Evolutionary conservation across 768 basidiomycete genomes (phyloP).

Genomic region (Suillus paluster): DNA sequence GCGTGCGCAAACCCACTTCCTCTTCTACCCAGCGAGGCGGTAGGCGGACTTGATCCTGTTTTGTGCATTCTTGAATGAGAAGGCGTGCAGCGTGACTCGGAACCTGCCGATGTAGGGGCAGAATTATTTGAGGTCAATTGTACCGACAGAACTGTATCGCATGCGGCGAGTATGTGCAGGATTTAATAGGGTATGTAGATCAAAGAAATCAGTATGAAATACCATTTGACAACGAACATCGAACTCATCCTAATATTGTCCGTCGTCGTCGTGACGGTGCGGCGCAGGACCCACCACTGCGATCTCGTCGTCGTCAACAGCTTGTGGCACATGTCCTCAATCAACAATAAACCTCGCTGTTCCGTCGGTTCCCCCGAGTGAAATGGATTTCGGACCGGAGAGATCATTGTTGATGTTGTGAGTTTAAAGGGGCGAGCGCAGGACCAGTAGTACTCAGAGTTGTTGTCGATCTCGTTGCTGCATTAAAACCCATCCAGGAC

Average conservation of each 20-base stretch:
- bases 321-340: not conserved
- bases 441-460: not conserved
- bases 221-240: not conserved
- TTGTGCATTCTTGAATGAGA: not conserved
- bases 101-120: not conserved
- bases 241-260: not conserved
- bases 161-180: too few relatives aligned
- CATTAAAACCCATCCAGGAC: not conserved
- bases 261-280: not conserved
- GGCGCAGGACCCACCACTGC: not conserved
- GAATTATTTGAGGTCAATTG: not conserved
- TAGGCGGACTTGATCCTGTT: not conserved
- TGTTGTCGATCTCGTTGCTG: not conserved
- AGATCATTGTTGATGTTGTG: not conserved
- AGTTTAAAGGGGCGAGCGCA: not conserved
- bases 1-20: conserved; percentile 5
- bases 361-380: not conserved
- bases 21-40: conserved; percentile 8
- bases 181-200: too few relatives aligned
- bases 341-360: too few relatives aligned
- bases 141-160: not conserved
- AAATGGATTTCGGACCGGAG: not conserved
- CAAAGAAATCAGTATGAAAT: too few relatives aligned
- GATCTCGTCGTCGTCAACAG: not conserved
- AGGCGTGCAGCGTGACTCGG: conserved; percentile 5